Percentiles rank a stretch among this genome's conserved stretches.
Conservation (phyloP, 208 protist genomes). For the Trypanosoma vivax region DNA sequence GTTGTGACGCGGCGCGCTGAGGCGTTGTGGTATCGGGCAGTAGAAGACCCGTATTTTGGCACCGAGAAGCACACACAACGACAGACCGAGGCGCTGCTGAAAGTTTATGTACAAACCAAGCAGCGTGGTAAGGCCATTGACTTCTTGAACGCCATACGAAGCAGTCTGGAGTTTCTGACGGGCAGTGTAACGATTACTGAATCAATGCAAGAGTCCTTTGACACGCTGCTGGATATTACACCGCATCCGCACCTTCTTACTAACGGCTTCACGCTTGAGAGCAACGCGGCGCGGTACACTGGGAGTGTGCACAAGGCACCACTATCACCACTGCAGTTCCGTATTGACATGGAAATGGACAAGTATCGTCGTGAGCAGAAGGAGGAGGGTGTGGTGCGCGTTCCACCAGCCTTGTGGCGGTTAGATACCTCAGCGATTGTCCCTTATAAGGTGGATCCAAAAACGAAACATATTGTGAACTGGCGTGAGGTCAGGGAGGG, state of each 20-base stretch:
- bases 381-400: conserved; percentile 83
- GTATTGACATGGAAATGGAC: conserved; percentile 78
- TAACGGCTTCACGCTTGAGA: conserved; percentile 61
- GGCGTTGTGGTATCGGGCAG: conserved; percentile 82
- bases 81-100: conserved; percentile 69
- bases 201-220: conserved; percentile 47
- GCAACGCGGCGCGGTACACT: conserved; percentile 50
- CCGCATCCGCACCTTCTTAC: conserved; percentile 81
- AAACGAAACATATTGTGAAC: conserved; percentile 65
- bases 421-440: conserved; percentile 68
- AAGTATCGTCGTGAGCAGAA: conserved; percentile 72
- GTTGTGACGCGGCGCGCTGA: conserved; percentile 85
- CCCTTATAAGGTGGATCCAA: conserved; percentile 70
- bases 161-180: conserved; percentile 68
- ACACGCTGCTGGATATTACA: conserved; percentile 73
- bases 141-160: conserved; percentile 68
- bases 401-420: conserved; percentile 72
- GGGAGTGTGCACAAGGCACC: conserved; percentile 61
- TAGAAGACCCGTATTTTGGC: conserved; percentile 85
- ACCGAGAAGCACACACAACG: conserved; percentile 68
- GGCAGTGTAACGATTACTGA: conserved; percentile 50
- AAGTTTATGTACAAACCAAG: conserved; percentile 70
- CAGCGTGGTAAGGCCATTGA: conserved; percentile 78
- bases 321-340: conserved; percentile 78
- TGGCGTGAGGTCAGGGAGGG: conserved; percentile 85